These are phyloP conservation scores for Amaranthus hypochondriacus DNA, from an alignment of 148 eudicot genomes.

Conservation along the genomic window DNA sequence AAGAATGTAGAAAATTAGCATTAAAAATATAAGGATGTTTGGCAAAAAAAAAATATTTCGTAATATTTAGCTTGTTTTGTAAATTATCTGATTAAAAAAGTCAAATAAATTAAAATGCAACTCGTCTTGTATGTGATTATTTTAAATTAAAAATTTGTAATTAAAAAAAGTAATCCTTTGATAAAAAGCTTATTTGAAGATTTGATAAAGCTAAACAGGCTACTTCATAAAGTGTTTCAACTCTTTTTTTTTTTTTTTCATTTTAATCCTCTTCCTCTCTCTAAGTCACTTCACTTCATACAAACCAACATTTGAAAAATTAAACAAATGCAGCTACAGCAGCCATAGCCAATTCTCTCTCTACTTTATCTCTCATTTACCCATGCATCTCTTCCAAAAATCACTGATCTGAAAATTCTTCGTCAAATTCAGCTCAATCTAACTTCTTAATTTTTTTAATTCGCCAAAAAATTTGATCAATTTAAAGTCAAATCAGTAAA, in stretches of 20 bases:
- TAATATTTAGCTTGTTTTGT: too few relatives aligned
- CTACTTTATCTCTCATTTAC: not conserved
- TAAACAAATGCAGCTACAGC: not conserved
- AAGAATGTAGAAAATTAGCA: too few relatives aligned
- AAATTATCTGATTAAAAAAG: too few relatives aligned
- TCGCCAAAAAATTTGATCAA: not conserved
- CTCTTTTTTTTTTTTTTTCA: not conserved
- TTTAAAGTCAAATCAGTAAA: not conserved
- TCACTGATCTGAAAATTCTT: slow-evolving; percentile 7
- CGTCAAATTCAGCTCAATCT: not conserved
- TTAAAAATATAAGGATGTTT: too few relatives aligned
- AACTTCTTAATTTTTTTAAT: not conserved
- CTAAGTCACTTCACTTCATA: not conserved
- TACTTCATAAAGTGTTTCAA: not conserved
- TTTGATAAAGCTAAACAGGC: too few relatives aligned
- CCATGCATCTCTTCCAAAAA: not conserved
- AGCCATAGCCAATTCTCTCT: not conserved
- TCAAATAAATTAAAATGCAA: too few relatives aligned
- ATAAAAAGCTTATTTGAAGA: too few relatives aligned
- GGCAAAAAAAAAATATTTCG: too few relatives aligned
- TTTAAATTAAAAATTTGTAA: too few relatives aligned
- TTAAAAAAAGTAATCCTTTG: too few relatives aligned
- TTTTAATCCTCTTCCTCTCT: not conserved
- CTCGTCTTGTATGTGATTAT: too few relatives aligned
- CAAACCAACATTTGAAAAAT: not conserved